A percentile compares a stretch with the other conserved stretches of the same genome.
These are phyloP conservation scores for Pichia sp. DNA, from an alignment of 1,139 yeast species.

Conservation along the genomic window DNA sequence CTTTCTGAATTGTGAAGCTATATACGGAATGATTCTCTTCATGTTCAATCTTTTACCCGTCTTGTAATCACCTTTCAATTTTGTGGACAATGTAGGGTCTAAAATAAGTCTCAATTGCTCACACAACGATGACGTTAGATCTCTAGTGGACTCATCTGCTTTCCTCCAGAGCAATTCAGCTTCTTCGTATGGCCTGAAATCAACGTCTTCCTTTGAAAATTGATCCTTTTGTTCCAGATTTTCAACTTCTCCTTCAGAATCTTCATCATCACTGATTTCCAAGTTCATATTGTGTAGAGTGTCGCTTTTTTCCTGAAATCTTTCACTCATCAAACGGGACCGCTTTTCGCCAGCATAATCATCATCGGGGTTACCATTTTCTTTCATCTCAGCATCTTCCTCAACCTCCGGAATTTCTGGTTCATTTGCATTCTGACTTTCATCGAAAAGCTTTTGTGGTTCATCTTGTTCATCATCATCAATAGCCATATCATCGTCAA, in stretches of 20 bases:
- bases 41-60: constrained; percentile 95
- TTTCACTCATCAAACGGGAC: constrained; percentile 47
- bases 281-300: constrained; percentile 21
- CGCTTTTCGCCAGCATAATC: constrained; percentile 48
- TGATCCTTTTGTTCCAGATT: constrained; percentile 31
- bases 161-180: constrained; percentile 76
- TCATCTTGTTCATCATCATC: constrained; percentile 49
- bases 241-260: constrained; percentile 30
- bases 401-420: not conserved
- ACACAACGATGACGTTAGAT: constrained; percentile 77
- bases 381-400: constrained; percentile 20
- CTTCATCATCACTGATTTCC: constrained; percentile 27
- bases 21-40: constrained; percentile 96
- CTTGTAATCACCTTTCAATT: constrained; percentile 89
- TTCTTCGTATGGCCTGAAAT: constrained; percentile 40
- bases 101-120: constrained; percentile 89
- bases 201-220: not conserved
- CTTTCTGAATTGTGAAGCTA: constrained; percentile 94
- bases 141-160: constrained; percentile 79
- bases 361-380: constrained; percentile 30
- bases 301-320: constrained; percentile 30
- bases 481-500: constrained; percentile 81
- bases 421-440: constrained; percentile 13
- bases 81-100: constrained; percentile 94
- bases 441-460: constrained; percentile 22